phyloP scores from a whole-genome alignment of 1,284 basidiomycete genomes.

The Meira nashicola region DNA sequence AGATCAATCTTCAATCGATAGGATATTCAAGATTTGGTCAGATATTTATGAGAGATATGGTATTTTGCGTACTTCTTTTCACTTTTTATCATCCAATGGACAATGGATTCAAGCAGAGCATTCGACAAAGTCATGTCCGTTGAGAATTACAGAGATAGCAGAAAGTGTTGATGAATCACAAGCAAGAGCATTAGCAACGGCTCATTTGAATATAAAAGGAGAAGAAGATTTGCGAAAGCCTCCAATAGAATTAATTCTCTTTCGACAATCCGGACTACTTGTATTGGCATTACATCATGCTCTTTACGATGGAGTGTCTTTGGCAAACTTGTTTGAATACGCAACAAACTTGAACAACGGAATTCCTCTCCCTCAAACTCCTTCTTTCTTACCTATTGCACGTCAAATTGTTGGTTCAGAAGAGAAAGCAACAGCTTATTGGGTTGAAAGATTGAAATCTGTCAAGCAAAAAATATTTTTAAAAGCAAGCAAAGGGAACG shows the following conservation, averaged over 20 bases:
- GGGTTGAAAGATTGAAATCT: neutral
- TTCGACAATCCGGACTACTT: slow-evolving; percentile 4
- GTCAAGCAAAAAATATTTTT: neutral
- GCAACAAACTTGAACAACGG: neutral
- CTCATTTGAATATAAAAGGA: neutral
- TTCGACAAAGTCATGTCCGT: no score
- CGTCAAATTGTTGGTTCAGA: slow-evolving; percentile 8
- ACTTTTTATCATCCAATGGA: slow-evolving; percentile 12
- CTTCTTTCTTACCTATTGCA: slow-evolving; percentile 26
- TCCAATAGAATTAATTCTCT: neutral
- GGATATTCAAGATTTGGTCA: slow-evolving; percentile 23
- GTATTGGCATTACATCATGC: slow-evolving; percentile 25
- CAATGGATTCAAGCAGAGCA: neutral
- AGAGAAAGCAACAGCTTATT: neutral
- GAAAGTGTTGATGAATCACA: no score
- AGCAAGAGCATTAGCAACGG: no score
- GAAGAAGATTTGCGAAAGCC: neutral
- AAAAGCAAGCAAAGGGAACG: neutral
- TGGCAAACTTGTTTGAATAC: slow-evolving; percentile 26
- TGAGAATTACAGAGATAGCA: no score
- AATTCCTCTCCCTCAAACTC: neutral
- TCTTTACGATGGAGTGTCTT: slow-evolving; percentile 37
- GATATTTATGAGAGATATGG: slow-evolving; percentile 26
- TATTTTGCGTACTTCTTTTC: slow-evolving; percentile 44
- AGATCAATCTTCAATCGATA: neutral